These are phyloP conservation scores for Trametes cinnabarina DNA, from an alignment of 768 basidiomycete species.

Conservation along the genomic window DNA sequence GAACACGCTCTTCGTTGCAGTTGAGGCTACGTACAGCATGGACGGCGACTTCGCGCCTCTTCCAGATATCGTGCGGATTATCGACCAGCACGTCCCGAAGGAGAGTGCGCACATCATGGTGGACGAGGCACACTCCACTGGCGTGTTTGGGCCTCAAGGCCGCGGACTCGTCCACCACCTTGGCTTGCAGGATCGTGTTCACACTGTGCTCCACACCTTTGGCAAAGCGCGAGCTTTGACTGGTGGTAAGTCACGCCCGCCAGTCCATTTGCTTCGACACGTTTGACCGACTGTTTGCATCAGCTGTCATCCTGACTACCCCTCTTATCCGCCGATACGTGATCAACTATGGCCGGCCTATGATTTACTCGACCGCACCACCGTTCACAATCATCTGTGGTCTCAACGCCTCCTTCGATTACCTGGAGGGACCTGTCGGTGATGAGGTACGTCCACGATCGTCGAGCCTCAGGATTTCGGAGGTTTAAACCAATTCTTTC, in stretches of 20 bases:
- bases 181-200: slow-evolving; percentile 42
- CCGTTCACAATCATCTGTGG: slow-evolving; percentile 12
- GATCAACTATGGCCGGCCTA: slow-evolving; percentile 8
- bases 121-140: slow-evolving; percentile 60
- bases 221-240: slow-evolving; percentile 39
- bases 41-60: slow-evolving; percentile 56
- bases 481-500: neutral
- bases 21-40: slow-evolving; percentile 62
- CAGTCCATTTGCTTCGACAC: too few relatives aligned
- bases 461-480: too few relatives aligned
- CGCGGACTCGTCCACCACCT: slow-evolving; percentile 45
- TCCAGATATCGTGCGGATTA: slow-evolving; percentile 37
- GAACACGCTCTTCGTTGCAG: slow-evolving; percentile 43
- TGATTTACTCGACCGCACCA: slow-evolving; percentile 17
- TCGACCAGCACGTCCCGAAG: slow-evolving; percentile 37
- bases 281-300: too few relatives aligned
- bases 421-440: slow-evolving; percentile 10
- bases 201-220: slow-evolving; percentile 51
- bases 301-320: slow-evolving; percentile 18
- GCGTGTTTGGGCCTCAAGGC: slow-evolving; percentile 48
- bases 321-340: slow-evolving; percentile 11
- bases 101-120: slow-evolving; percentile 45
- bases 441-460: slow-evolving; percentile 3
- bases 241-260: slow-evolving; percentile 19
- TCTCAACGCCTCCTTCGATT: slow-evolving; percentile 9